phyloP scores from a whole-genome alignment of 129 eudicot genomes.

The Flaveria linearis region DNA sequence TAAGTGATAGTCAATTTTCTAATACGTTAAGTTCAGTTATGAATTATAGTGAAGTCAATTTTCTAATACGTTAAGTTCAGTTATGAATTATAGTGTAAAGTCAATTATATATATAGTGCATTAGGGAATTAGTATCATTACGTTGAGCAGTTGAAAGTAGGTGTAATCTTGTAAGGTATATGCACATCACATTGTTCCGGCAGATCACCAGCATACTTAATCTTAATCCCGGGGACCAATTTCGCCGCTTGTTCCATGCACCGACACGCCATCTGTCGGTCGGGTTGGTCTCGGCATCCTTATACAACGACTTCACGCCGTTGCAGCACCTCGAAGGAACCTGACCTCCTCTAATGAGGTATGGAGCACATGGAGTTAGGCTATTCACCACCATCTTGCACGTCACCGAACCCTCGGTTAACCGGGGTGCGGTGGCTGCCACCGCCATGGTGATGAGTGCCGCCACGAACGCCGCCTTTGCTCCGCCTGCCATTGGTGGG shows the following conservation, averaged over 20 bases:
- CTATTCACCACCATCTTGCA: conserved; percentile 36
- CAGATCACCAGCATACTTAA: conserved; percentile 31
- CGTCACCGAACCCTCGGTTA: conserved; percentile 29
- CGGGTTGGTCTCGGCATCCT: conserved; percentile 36
- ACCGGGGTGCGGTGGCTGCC: conserved; percentile 10
- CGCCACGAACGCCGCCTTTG: conserved; percentile 16
- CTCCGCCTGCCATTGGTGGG: conserved; percentile 19
- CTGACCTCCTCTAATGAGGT: conserved; percentile 36
- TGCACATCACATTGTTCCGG: conserved; percentile 44
- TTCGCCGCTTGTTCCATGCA: conserved; percentile 42
- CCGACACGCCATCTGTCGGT: conserved; percentile 40
- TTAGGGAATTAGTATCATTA: background rate
- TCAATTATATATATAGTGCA: background rate
- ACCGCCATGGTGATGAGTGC: conserved; percentile 22
- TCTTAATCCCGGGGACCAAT: conserved; percentile 26
- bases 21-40: no score
- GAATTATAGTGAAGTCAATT: no score
- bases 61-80: no score
- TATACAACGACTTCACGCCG: conserved; percentile 35
- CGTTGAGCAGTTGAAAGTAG: conserved; percentile 43
- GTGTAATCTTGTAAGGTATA: conserved; percentile 47
- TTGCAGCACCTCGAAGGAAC: conserved; percentile 41
- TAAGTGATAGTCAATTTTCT: no score
- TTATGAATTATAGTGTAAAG: no score
- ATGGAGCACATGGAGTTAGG: conserved; percentile 34